Percentiles rank a stretch among this genome's conserved stretches.
Conservation (phyloP, 352 stramenopile genomes). For the Pythium periplocum region DNA sequence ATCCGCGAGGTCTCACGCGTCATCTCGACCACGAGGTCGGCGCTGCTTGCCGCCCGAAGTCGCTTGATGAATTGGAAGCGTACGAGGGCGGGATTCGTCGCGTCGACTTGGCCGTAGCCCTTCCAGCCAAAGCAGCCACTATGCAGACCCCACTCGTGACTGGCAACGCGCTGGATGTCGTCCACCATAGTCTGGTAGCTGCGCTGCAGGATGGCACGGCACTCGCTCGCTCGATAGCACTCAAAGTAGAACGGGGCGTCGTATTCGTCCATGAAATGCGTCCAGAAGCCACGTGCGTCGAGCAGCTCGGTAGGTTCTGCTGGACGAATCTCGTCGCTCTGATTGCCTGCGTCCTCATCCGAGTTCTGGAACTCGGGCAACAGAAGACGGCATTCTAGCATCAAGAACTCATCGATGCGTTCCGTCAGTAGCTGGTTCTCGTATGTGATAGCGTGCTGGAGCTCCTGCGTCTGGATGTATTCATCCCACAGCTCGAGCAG, state of each 20-base stretch:
- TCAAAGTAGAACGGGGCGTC: constrained; percentile 8
- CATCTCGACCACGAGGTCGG: constrained; percentile 12
- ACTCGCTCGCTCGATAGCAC: constrained; percentile 6
- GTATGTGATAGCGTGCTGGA: constrained; percentile 2
- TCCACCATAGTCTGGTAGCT: constrained; percentile 2
- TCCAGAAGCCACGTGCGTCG: constrained; percentile 2
- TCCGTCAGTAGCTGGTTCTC: constrained; percentile 3
- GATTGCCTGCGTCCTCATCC: neutral
- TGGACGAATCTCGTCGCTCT: neutral
- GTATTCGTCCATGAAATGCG: constrained; percentile 5
- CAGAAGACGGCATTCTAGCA: constrained; percentile 8
- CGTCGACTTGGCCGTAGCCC: constrained; percentile 5
- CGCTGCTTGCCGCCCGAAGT: constrained; percentile 5
- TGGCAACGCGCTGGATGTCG: constrained; percentile 2
- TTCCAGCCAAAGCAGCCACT: constrained; percentile 6
- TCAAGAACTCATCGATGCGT: constrained; percentile 7
- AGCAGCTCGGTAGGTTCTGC: neutral
- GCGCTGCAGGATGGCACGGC: constrained; percentile 4
- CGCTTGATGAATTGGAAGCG: constrained; percentile 8
- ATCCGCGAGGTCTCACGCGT: constrained; percentile 31
- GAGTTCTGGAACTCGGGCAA: constrained; percentile 2
- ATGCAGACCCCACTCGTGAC: constrained; percentile 2
- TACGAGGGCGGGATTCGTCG: constrained; percentile 1
- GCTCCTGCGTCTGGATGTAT: constrained; percentile 5
- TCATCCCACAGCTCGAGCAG: constrained; percentile 6